Conservation (phyloP, 768 basidiomycete genomes). For the Termitomyces bulborhizus region DNA sequence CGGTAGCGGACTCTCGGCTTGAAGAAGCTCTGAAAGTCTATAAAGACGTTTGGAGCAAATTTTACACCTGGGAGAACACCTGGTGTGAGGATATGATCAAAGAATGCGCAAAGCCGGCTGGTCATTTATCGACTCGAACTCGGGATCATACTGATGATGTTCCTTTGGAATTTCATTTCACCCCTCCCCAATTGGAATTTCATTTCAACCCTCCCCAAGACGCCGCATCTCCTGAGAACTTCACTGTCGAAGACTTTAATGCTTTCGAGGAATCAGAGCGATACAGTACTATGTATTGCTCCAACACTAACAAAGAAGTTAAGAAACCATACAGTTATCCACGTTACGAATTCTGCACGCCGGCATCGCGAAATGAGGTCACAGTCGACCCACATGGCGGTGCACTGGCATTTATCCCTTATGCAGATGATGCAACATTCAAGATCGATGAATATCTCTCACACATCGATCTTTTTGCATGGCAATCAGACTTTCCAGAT, state of each 20-base stretch:
- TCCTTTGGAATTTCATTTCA: slow-evolving; percentile 2
- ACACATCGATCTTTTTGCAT: slow-evolving; percentile 20
- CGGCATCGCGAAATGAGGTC: slow-evolving; percentile 26
- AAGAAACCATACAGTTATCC: slow-evolving; percentile 13
- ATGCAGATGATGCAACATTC: slow-evolving; percentile 41
- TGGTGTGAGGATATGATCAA: slow-evolving; percentile 17
- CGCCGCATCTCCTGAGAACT: not conserved
- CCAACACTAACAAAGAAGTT: not conserved
- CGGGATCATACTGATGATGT: not conserved
- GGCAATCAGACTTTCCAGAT: slow-evolving; percentile 35
- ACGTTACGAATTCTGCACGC: slow-evolving; percentile 42
- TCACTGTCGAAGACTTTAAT: slow-evolving; percentile 15
- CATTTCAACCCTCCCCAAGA: not conserved
- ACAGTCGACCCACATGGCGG: not conserved
- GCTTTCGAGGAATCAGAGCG: slow-evolving; percentile 2
- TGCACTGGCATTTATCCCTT: slow-evolving; percentile 32
- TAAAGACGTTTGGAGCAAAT: slow-evolving; percentile 34
- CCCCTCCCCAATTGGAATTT: slow-evolving; percentile 1
- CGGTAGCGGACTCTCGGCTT: not conserved
- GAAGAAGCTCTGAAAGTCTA: slow-evolving; percentile 25
- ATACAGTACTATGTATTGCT: slow-evolving; percentile 10
- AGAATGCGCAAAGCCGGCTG: slow-evolving; percentile 5
- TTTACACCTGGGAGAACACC: slow-evolving; percentile 37
- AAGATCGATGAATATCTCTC: slow-evolving; percentile 20
- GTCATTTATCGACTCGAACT: not conserved